A percentile compares a stretch with the other conserved stretches of the same genome.
Evolutionary conservation across 163 green algal species (phyloP).

Genomic region (Scenedesmus sp.): DNA sequence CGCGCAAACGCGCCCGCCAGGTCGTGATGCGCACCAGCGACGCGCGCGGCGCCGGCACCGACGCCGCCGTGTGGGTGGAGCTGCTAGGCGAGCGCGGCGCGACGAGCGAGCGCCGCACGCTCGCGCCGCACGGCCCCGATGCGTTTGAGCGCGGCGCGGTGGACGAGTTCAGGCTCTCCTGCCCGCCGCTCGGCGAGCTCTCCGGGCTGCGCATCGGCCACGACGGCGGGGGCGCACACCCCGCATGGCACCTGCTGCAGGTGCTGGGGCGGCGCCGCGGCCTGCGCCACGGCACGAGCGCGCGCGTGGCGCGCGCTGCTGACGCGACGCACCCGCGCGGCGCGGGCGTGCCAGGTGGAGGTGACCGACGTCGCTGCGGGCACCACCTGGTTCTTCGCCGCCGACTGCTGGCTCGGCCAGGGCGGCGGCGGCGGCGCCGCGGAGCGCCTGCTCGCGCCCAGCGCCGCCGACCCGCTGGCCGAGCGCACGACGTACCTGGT

Average conservation of each 20-base stretch:
- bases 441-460: slow-evolving; percentile 32
- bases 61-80: slow-evolving; percentile 59
- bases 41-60: slow-evolving; percentile 63
- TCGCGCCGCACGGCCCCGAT: not conserved
- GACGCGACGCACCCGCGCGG: not conserved
- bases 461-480: slow-evolving; percentile 3
- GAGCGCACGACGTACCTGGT: slow-evolving; percentile 24
- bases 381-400: slow-evolving; percentile 32
- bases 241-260: slow-evolving; percentile 59
- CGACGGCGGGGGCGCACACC: slow-evolving; percentile 20
- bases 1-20: too few relatives aligned
- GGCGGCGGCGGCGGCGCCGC: not conserved
- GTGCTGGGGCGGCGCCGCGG: too few relatives aligned
- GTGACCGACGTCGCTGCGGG: slow-evolving; percentile 11
- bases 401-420: slow-evolving; percentile 33
- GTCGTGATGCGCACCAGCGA: slow-evolving; percentile 63
- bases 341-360: slow-evolving; percentile 33
- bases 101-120: slow-evolving; percentile 22
- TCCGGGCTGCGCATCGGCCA: slow-evolving; percentile 44
- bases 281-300: too few relatives aligned
- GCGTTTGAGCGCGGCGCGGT: slow-evolving; percentile 60
- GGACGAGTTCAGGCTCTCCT: slow-evolving; percentile 52
- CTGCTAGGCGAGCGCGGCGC: slow-evolving; percentile 49
- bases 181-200: slow-evolving; percentile 39
- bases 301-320: too few relatives aligned